Evolutionary conservation across 2,329 filamentous ascomycete genomes (phyloP).

Genomic region (Calonectria henricotiae): DNA sequence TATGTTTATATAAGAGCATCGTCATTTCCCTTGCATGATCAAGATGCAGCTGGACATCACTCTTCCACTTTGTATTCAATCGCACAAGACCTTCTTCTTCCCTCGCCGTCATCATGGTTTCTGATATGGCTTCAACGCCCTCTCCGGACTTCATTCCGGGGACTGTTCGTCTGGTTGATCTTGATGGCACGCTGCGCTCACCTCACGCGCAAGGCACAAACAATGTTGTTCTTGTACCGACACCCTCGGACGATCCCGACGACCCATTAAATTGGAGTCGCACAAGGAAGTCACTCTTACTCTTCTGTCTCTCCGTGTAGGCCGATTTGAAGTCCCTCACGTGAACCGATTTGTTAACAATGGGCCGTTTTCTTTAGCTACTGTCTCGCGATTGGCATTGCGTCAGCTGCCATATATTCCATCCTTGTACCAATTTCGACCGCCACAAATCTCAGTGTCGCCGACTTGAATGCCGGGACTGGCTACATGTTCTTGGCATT

Average conservation of each 20-base stretch:
- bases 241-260: background rate
- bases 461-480: conserved; percentile 6
- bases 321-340: background rate
- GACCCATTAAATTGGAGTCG: conserved; percentile 13
- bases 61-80: background rate
- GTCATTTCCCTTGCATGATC: background rate
- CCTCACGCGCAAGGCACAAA: conserved; percentile 51
- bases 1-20: conserved; percentile 15
- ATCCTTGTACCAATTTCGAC: conserved; percentile 2
- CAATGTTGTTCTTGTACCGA: conserved; percentile 4
- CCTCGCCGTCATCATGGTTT: background rate
- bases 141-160: conserved; percentile 49
- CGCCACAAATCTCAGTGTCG: background rate
- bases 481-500: conserved; percentile 57
- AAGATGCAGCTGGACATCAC: background rate
- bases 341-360: background rate
- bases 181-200: conserved; percentile 53
- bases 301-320: conserved; percentile 1
- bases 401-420: background rate
- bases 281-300: background rate
- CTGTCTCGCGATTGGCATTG: conserved; percentile 10
- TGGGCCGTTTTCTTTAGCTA: background rate
- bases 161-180: conserved; percentile 60
- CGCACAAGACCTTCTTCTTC: background rate
- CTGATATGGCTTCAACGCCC: background rate